A percentile compares a stretch with the other conserved stretches of the same genome.
phyloP scores from a whole-genome alignment of 306 rosid genomes.

The Lablab purpureus region DNA sequence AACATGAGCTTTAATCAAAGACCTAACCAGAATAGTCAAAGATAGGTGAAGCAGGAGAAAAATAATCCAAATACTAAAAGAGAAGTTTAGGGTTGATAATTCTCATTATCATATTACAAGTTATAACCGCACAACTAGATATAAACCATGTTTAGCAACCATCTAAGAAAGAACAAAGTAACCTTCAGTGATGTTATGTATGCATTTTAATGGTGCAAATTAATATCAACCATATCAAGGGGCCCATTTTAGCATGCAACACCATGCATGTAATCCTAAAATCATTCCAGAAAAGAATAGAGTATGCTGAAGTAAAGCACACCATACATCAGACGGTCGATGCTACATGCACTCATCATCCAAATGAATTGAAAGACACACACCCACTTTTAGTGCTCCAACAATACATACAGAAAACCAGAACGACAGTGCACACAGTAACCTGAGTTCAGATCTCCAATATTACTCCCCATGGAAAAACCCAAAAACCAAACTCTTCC shows the following conservation, averaged over 20 bases:
- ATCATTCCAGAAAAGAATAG: not conserved
- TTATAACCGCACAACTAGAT: not conserved
- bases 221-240: constrained; percentile 3
- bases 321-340: not conserved
- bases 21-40: not conserved
- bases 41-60: not conserved
- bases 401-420: not conserved
- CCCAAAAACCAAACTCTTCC: constrained; percentile 57
- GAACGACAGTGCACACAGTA: constrained; percentile 21
- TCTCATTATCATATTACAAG: not conserved
- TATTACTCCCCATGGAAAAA: constrained; percentile 48
- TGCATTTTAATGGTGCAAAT: not conserved
- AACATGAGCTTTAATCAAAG: not conserved
- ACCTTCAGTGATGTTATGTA: not conserved
- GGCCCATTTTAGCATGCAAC: not conserved
- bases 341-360: not conserved
- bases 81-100: not conserved
- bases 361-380: not conserved
- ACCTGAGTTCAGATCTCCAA: constrained; percentile 76
- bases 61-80: not conserved
- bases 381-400: not conserved
- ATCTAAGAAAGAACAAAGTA: not conserved
- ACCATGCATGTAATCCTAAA: not conserved
- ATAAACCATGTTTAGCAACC: not conserved
- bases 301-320: not conserved